A percentile compares a stretch with the other conserved stretches of the same genome.
Evolutionary conservation across 2,329 filamentous ascomycete genomes (phyloP).

Genomic region (Ilyonectria sp.): DNA sequence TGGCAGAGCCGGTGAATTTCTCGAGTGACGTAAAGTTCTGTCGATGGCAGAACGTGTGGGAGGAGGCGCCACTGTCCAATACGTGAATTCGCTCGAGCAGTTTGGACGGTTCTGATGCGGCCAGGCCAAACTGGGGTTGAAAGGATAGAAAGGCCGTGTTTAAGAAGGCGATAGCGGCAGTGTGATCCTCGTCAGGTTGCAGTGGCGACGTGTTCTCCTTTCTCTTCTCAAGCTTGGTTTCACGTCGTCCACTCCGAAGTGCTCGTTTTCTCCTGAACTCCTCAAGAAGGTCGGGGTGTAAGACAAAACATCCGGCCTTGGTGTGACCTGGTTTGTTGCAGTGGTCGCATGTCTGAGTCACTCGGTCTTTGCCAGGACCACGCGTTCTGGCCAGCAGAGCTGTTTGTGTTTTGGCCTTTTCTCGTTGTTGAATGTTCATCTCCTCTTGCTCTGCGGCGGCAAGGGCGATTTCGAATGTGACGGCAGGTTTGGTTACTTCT

Average conservation of each 20-base stretch:
- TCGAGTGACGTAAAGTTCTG: too few relatives aligned
- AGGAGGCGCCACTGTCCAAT: slow-evolving; percentile 3
- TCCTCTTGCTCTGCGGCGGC: slow-evolving; percentile 10
- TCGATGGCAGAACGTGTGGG: too few relatives aligned
- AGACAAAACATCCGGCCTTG: slow-evolving; percentile 5
- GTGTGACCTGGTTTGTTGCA: slow-evolving; percentile 8
- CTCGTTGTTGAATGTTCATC: too few relatives aligned
- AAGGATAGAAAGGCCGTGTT: slow-evolving; percentile 6
- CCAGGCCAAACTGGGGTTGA: slow-evolving; percentile 5
- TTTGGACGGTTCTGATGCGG: neutral
- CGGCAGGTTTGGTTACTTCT: slow-evolving; percentile 5
- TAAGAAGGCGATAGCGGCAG: slow-evolving; percentile 4
- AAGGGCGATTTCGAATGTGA: slow-evolving; percentile 3
- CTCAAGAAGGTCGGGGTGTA: slow-evolving; percentile 6
- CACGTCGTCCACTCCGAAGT: slow-evolving; percentile 4
- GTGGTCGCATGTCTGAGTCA: too few relatives aligned
- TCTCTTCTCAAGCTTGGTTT: slow-evolving; percentile 4
- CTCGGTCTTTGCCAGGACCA: too few relatives aligned
- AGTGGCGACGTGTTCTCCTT: slow-evolving; percentile 1
- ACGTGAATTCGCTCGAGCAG: slow-evolving; percentile 3
- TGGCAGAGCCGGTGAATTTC: too few relatives aligned
- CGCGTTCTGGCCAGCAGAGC: too few relatives aligned
- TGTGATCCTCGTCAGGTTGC: slow-evolving; percentile 9
- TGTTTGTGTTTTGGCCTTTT: too few relatives aligned
- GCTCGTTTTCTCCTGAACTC: slow-evolving; percentile 8